phyloP scores from a whole-genome alignment of 768 basidiomycete genomes.

The Amanita pallidorosea region DNA sequence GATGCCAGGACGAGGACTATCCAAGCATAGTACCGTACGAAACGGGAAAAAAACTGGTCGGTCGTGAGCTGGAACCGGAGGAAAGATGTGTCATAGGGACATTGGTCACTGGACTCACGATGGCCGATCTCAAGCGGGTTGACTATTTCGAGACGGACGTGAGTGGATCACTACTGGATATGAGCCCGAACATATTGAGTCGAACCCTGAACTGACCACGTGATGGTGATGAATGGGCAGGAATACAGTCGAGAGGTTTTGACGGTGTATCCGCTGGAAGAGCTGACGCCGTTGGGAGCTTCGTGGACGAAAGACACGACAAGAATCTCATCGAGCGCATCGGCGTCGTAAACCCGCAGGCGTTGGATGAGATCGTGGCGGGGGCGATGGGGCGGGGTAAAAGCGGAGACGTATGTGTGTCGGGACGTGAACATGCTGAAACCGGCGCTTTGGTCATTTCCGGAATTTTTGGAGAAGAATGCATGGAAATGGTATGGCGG shows the following conservation, averaged over 20 bases:
- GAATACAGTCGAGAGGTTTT: slow-evolving; percentile 60
- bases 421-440: slow-evolving; percentile 32
- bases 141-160: slow-evolving; percentile 82
- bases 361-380: slow-evolving; percentile 16
- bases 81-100: slow-evolving; percentile 72
- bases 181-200: no score
- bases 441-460: slow-evolving; percentile 67
- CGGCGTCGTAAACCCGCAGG: slow-evolving; percentile 30
- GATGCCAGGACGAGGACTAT: slow-evolving; percentile 57
- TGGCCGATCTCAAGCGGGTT: slow-evolving; percentile 50
- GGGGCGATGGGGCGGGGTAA: slow-evolving; percentile 15
- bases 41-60: slow-evolving; percentile 35
- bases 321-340: slow-evolving; percentile 27
- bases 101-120: slow-evolving; percentile 62
- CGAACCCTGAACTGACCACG: not conserved
- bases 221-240: slow-evolving; percentile 23
- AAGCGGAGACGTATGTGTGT: slow-evolving; percentile 74
- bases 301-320: slow-evolving; percentile 6
- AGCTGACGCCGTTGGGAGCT: slow-evolving; percentile 20
- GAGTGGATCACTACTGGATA: no score
- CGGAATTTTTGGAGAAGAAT: slow-evolving; percentile 67
- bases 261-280: slow-evolving; percentile 42
- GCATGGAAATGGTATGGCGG: slow-evolving; percentile 69
- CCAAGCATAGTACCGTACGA: slow-evolving; percentile 68
- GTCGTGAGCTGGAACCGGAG: slow-evolving; percentile 37